Evolutionary conservation across 176 grass and related monocot genomes (phyloP), one percentile per base, ranked within the genome.

Genomic region (Eragrostis curvula): DNA sequence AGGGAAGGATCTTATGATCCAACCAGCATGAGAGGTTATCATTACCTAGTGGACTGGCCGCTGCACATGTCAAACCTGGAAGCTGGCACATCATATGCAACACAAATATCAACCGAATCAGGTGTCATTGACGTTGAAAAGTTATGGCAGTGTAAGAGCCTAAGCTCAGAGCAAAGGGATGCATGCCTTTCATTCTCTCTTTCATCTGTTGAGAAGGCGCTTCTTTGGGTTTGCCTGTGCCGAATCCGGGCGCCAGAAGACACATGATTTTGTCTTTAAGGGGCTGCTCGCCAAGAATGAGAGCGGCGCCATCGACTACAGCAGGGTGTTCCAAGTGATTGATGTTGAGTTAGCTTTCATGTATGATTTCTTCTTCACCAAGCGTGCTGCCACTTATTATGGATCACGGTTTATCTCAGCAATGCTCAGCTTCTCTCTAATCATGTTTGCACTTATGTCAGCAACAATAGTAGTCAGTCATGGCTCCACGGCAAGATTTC

Each of bases 141-240:
- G 49, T 24, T 84, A 58, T 84, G 36, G 24, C 1, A 12, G 25
- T 68, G 49, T 47, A 1, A 2, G 32, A 18, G 1, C 17, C 23
- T 84, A 4, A 43, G 18, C 47, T 3, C 8, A 9, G 61, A 75
- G 16, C 12, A 77, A 0, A 84, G 68, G 81, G 61, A 76, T 57
- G 27, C 15, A 11, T 76, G 71, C 48, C 81, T 84, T 68, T 84
- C 81, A 12, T 76, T 84, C 72, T 84, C 71, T 17, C 81, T 84
- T 76, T 5, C 81, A 76, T 30, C 24, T 76, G 47, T 10, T 84
- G 23, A 53, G 48, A 30, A 55, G 71, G 81, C 81, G 71, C 16
- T 75, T 56, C 7, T 84, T 84, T 67, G 81, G 71, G 23, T 84
- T n/a, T 15, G 3, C 4, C 0, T 75, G 23, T 9, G 59, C 5